A percentile compares a stretch with the other conserved stretches of the same genome.
These are phyloP conservation scores for Boletus subcaerulescens DNA, from an alignment of 768 basidiomycete genomes.

Conservation along the genomic window DNA sequence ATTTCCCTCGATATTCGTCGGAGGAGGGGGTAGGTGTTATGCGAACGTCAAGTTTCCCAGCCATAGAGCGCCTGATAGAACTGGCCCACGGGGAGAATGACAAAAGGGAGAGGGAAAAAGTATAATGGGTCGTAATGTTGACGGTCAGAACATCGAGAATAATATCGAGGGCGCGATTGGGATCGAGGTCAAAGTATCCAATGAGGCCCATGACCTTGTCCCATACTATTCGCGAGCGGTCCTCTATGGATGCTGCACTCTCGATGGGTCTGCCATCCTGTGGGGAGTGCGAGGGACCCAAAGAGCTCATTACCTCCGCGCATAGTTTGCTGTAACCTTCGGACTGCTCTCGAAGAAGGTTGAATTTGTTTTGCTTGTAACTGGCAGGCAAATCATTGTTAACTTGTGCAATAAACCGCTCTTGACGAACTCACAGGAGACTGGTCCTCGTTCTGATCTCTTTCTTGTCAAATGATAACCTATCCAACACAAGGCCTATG, in stretches of 20 bases:
- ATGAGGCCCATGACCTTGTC: slow-evolving; percentile 85
- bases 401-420: not conserved
- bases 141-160: slow-evolving; percentile 88
- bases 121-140: slow-evolving; percentile 77
- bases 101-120: slow-evolving; percentile 85
- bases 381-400: slow-evolving; percentile 38
- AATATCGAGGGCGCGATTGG: slow-evolving; percentile 89
- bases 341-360: slow-evolving; percentile 93
- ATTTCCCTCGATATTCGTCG: slow-evolving; percentile 53
- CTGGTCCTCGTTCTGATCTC: slow-evolving; percentile 79
- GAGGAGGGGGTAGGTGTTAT: slow-evolving; percentile 41
- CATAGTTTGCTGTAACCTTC: slow-evolving; percentile 96
- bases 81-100: slow-evolving; percentile 87
- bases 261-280: slow-evolving; percentile 66
- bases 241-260: slow-evolving; percentile 51
- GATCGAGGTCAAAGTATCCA: slow-evolving; percentile 96
- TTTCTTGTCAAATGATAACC: slow-evolving; percentile 65
- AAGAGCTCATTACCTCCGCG: slow-evolving; percentile 72
- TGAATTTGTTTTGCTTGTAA: slow-evolving; percentile 98
- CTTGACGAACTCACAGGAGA: slow-evolving; percentile 59
- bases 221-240: slow-evolving; percentile 70
- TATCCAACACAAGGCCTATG: slow-evolving; percentile 69
- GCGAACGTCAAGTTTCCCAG: slow-evolving; percentile 24
- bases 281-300: slow-evolving; percentile 73
- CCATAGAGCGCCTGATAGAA: slow-evolving; percentile 35